Evolutionary conservation across 2,329 filamentous ascomycete genomes (phyloP).

Genomic region (Sporothrix pallida): DNA sequence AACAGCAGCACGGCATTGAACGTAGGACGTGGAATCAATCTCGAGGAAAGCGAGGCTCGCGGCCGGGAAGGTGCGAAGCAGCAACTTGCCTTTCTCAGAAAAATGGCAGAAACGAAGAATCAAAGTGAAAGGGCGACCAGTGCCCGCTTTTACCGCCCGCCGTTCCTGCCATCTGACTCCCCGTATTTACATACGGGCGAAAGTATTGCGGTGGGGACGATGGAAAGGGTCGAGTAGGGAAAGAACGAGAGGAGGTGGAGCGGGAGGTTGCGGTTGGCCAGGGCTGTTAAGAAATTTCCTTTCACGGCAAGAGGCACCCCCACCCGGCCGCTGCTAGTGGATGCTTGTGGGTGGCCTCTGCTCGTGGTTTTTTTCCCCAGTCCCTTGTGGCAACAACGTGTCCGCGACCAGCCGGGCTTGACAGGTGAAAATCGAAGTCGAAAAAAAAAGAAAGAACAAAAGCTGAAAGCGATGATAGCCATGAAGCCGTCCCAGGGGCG

Average conservation of each 20-base stretch:
- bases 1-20: background rate
- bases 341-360: background rate
- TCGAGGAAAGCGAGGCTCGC: conserved; percentile 8
- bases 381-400: background rate
- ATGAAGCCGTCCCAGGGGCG: too few relatives aligned
- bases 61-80: conserved; percentile 1
- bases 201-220: conserved; percentile 11
- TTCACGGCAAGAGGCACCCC: conserved; percentile 31
- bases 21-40: background rate
- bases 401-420: background rate
- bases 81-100: background rate
- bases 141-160: conserved; percentile 22
- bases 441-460: background rate
- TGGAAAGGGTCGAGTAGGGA: background rate
- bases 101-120: background rate
- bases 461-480: background rate
- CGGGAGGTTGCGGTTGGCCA: conserved; percentile 6
- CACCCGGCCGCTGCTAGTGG: conserved; percentile 22
- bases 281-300: conserved; percentile 26
- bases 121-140: background rate
- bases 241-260: conserved; percentile 9
- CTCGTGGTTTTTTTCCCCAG: background rate
- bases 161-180: conserved; percentile 13
- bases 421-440: background rate
- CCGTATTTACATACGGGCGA: background rate